phyloP scores from a whole-genome alignment of 2,329 filamentous ascomycete species.

The Monilinia fructicola region DNA sequence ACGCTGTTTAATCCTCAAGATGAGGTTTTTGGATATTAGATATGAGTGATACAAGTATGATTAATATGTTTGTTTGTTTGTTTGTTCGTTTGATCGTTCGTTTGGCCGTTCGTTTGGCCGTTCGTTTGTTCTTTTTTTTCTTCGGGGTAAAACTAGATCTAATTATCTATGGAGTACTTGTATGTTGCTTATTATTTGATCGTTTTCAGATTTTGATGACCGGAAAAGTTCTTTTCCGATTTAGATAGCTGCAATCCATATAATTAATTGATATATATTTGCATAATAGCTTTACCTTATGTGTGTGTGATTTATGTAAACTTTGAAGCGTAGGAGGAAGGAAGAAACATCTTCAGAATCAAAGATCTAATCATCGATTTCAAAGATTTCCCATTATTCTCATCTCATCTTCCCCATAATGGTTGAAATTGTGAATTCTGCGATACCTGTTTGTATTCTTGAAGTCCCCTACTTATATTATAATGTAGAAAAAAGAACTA shows the following conservation, averaged over 20 bases:
- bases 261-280: background rate
- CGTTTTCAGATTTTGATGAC: background rate
- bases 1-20: background rate
- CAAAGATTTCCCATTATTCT: background rate
- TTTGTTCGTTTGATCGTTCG: background rate
- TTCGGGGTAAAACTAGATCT: background rate
- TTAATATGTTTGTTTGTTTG: background rate
- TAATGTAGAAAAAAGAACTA: too few species aligned
- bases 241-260: background rate
- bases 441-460: too few species aligned
- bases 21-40: background rate
- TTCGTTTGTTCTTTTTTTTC: background rate
- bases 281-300: background rate
- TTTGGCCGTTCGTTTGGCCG: background rate
- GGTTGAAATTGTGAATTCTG: too few species aligned
- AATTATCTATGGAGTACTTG: too few species aligned
- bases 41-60: too few species aligned
- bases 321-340: too few species aligned
- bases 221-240: background rate
- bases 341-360: too few species aligned
- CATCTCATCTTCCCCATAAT: too few species aligned
- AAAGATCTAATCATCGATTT: background rate
- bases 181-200: background rate
- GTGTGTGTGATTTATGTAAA: too few species aligned
- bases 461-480: too few species aligned